Conservation (phyloP, 495 filamentous ascomycete genomes). For the Halenospora varia region DNA sequence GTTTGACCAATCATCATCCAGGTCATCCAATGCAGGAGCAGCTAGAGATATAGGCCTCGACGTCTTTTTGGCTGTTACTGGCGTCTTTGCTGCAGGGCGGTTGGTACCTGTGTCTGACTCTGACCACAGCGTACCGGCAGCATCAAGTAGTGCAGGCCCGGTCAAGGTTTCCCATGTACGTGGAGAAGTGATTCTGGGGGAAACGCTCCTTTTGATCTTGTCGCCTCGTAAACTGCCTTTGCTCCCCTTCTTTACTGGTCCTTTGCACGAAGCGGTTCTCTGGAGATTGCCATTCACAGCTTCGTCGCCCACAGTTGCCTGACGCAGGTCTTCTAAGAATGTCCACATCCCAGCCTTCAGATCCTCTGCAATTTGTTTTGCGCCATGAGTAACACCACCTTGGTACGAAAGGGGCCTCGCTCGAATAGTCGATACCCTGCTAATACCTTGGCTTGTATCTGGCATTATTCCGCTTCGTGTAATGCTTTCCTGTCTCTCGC, state of each 20-base stretch:
- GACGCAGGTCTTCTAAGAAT: constrained; percentile 90
- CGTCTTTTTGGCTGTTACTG: neutral
- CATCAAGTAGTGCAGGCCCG: constrained; percentile 35
- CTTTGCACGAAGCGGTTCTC: constrained; percentile 32
- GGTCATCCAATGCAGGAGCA: constrained; percentile 35
- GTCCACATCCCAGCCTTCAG: constrained; percentile 91
- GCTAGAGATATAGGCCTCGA: constrained; percentile 28
- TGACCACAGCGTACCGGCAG: constrained; percentile 11
- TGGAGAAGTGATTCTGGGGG: constrained; percentile 26
- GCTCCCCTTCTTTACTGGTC: constrained; percentile 25
- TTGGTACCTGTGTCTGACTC: constrained; percentile 14
- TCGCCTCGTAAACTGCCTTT: constrained; percentile 36
- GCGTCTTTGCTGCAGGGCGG: neutral
- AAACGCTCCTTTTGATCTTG: constrained; percentile 34
- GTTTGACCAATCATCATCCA: constrained; percentile 69
- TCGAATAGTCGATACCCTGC: constrained; percentile 8
- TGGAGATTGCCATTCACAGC: constrained; percentile 56
- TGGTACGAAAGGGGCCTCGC: constrained; percentile 23
- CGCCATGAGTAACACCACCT: constrained; percentile 23
- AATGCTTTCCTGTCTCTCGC: constrained; percentile 1
- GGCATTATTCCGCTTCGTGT: constrained; percentile 19
- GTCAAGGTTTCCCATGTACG: constrained; percentile 25
- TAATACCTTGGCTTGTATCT: constrained; percentile 23
- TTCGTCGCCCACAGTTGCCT: constrained; percentile 94
- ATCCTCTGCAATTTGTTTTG: constrained; percentile 86